phyloP scores from a whole-genome alignment of 306 rosid genomes.

The Castanopsis chinensis region DNA sequence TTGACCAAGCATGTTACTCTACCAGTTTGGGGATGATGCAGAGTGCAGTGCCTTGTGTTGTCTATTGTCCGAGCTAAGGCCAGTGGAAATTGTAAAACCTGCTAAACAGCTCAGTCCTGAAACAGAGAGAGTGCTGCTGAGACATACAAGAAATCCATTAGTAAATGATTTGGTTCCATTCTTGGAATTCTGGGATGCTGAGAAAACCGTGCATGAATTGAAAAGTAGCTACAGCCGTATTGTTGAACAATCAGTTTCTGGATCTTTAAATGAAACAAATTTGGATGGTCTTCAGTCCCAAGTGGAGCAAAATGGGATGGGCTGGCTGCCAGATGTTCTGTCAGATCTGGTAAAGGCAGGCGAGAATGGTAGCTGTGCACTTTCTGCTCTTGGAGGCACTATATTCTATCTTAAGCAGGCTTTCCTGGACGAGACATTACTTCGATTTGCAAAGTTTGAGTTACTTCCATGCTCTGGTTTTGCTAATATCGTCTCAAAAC shows the following conservation, averaged over 20 bases:
- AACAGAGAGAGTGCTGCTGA: slow-evolving; percentile 68
- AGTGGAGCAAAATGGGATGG: slow-evolving; percentile 39
- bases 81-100: slow-evolving; percentile 90
- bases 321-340: slow-evolving; percentile 66
- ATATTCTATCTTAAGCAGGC: slow-evolving; percentile 93
- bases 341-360: slow-evolving; percentile 57
- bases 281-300: slow-evolving; percentile 5
- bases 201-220: slow-evolving; percentile 54
- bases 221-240: slow-evolving; percentile 44
- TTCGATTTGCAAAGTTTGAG: slow-evolving; percentile 86
- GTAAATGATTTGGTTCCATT: slow-evolving; percentile 84
- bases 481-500: slow-evolving; percentile 55
- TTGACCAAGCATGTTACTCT: slow-evolving; percentile 22
- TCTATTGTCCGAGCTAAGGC: slow-evolving; percentile 88
- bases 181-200: slow-evolving; percentile 87
- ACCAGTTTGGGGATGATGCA: slow-evolving; percentile 77
- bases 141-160: slow-evolving; percentile 81
- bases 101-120: slow-evolving; percentile 73
- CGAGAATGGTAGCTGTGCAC: slow-evolving; percentile 59
- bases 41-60: slow-evolving; percentile 82
- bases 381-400: slow-evolving; percentile 94
- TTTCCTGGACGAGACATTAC: slow-evolving; percentile 76
- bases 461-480: slow-evolving; percentile 75
- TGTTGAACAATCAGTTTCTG: slow-evolving; percentile 26
- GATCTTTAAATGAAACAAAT: slow-evolving; percentile 22